Base-by-base conservation (phyloP, 179 eudicot species). In the Patellifolia procumbens region DNA sequence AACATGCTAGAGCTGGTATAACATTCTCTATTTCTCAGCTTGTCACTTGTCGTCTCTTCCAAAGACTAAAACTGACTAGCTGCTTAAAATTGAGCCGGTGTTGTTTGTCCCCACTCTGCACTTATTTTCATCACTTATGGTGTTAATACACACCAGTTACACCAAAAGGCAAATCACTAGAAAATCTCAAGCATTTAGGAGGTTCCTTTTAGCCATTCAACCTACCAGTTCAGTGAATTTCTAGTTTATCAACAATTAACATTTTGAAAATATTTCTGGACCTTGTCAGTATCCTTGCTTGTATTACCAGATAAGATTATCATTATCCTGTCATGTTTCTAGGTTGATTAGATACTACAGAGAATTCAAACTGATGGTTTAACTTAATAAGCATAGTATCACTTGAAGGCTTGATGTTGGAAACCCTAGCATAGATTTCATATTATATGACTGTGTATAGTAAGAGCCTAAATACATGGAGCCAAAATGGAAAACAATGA, bases 281-380 rank as follows among this genome's bases (percentile, higher is more conserved):
- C 17, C 48, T 45, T 53, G 68, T 60, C 78, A 56, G 77, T 11
- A 60, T 59, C 22, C 48, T 48, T n/a, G 37, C 42, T 20, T 22
- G 49, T 31, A 48, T n/a, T 58, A 39, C 68, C 26, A 60, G 65
- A 81, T 58, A 59, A 46, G 60, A 59, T 62, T 39, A 67, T 28
- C 66, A 59, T 45, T 70, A 81, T 68, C 65, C 74, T 73, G 15
- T 37, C 75, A 37, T 73, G 32, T 68, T 78, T 72, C 35, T 31
- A 56, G 65, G 46, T 31, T 77, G 80, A 77, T 73, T 81, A 77
- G 78, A 81, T 68, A 29, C 77, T 35, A 52, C 39, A 17, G 52
- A 48, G 45, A 56, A 26, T 37, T 52, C 69, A 59, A 73, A 76
- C 66, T 71, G 58, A 51, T 72, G 62, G 59, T 49, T 58, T 59